These are phyloP conservation scores for Colletotrichum tanaceti DNA, from an alignment of 2,329 filamentous ascomycete genomes.

Conservation along the genomic window DNA sequence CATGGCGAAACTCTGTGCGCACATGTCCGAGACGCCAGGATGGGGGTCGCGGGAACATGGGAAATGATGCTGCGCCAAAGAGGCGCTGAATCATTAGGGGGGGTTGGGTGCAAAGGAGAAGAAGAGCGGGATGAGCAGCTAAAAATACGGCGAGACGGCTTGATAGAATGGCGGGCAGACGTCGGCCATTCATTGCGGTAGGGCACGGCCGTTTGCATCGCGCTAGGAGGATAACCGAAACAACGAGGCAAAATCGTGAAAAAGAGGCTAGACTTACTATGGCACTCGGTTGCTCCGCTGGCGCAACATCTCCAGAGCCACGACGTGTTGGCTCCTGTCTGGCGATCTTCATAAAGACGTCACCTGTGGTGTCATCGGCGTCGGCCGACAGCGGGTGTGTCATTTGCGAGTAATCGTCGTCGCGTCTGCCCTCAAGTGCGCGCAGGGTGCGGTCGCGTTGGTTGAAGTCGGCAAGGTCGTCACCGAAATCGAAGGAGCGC, in stretches of 20 bases:
- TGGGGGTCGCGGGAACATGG: slow-evolving; percentile 22
- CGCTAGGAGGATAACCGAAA: slow-evolving; percentile 37
- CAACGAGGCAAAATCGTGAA: slow-evolving; percentile 30
- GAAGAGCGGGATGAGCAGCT: slow-evolving; percentile 24
- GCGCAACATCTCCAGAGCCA: slow-evolving; percentile 49
- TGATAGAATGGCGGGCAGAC: slow-evolving; percentile 28
- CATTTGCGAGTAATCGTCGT: slow-evolving; percentile 53
- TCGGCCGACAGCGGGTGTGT: slow-evolving; percentile 58
- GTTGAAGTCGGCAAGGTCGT: slow-evolving; percentile 56
- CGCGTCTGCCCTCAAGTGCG: slow-evolving; percentile 60
- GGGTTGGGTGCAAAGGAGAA: slow-evolving; percentile 14
- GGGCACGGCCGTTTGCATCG: slow-evolving; percentile 36
- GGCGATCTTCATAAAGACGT: slow-evolving; percentile 70
- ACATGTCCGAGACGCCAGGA: slow-evolving; percentile 21
- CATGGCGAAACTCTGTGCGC: slow-evolving; percentile 22
- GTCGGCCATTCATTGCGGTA: slow-evolving; percentile 5
- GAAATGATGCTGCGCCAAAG: slow-evolving; percentile 35
- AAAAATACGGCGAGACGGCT: slow-evolving; percentile 32
- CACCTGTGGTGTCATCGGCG: slow-evolving; percentile 64
- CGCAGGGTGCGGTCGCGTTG: slow-evolving; percentile 63
- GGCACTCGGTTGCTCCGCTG: slow-evolving; percentile 52
- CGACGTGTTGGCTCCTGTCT: slow-evolving; percentile 62
- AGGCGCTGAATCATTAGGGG: slow-evolving; percentile 24
- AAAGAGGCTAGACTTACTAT: slow-evolving; percentile 57
- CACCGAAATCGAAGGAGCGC: slow-evolving; percentile 57